phyloP scores from a whole-genome alignment of 2,329 filamentous ascomycete genomes.

The Pseudogymnoascus sp. region DNA sequence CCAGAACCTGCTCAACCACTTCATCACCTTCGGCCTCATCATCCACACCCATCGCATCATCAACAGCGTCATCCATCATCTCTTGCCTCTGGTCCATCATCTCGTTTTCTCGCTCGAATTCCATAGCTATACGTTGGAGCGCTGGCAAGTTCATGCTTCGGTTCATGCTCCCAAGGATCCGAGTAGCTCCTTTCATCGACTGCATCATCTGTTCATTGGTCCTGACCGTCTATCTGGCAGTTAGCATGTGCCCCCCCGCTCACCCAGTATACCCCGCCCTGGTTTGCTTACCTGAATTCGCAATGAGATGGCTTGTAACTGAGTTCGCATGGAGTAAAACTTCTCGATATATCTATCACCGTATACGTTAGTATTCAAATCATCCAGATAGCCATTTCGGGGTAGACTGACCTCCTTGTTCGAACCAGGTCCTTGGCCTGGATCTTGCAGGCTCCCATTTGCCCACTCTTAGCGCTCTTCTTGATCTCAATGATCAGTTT shows the following conservation, averaged over 20 bases:
- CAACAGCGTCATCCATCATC: slow-evolving; percentile 99
- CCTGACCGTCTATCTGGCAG: slow-evolving; percentile 65
- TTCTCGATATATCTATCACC: slow-evolving; percentile 80
- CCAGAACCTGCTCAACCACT: slow-evolving; percentile 90
- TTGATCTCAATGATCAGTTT: slow-evolving; percentile 94
- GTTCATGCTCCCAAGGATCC: slow-evolving; percentile 93
- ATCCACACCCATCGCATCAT: slow-evolving; percentile 84
- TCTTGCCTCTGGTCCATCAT: slow-evolving; percentile 99
- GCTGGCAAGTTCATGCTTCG: slow-evolving; percentile 94
- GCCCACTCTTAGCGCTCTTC: slow-evolving; percentile 94
- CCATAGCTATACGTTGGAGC: slow-evolving; percentile 93
- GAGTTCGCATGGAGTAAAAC: slow-evolving; percentile 96
- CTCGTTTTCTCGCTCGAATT: slow-evolving; percentile 97
- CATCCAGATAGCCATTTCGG: background rate
- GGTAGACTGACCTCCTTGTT: slow-evolving; percentile 59
- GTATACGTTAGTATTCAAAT: background rate
- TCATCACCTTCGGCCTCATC: slow-evolving; percentile 96
- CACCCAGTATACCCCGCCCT: slow-evolving; percentile 11
- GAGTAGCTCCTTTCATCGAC: slow-evolving; percentile 96
- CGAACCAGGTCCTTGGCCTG: slow-evolving; percentile 95
- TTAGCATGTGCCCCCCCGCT: background rate
- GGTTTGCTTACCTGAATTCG: slow-evolving; percentile 67
- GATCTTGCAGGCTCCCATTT: slow-evolving; percentile 98
- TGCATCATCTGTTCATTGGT: slow-evolving; percentile 99
- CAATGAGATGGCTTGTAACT: slow-evolving; percentile 90